These are phyloP conservation scores for Candida succiphila DNA, from an alignment of 805 yeast species.

Conservation along the genomic window DNA sequence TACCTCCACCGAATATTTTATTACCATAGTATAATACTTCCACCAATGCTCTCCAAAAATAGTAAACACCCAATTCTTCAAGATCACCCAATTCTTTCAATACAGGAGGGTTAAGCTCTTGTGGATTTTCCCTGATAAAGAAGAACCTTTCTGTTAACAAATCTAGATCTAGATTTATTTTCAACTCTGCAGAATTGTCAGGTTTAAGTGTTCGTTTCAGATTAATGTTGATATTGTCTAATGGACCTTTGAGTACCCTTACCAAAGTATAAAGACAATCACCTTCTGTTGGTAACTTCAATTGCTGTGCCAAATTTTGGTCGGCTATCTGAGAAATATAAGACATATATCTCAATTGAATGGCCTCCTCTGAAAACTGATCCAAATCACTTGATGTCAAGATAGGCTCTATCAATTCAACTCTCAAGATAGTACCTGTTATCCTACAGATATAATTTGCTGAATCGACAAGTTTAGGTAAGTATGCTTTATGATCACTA, in stretches of 20 bases:
- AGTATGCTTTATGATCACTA: slow-evolving; percentile 4
- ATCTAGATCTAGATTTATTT: slow-evolving; percentile 45
- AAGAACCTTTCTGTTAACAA: slow-evolving; percentile 38
- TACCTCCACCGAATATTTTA: slow-evolving; percentile 9
- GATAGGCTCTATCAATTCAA: slow-evolving; percentile 43
- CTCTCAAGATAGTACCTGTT: slow-evolving; percentile 38
- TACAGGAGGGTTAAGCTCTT: slow-evolving; percentile 23
- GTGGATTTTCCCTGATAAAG: slow-evolving; percentile 27
- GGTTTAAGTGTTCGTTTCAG: slow-evolving; percentile 47
- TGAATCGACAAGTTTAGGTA: slow-evolving; percentile 32
- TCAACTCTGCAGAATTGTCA: slow-evolving; percentile 35
- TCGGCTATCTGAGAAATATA: slow-evolving; percentile 14
- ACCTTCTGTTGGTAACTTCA: slow-evolving; percentile 36
- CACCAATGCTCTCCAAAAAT: slow-evolving; percentile 40
- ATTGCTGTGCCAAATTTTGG: slow-evolving; percentile 17
- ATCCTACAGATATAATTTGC: slow-evolving; percentile 36
- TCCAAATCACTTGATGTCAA: slow-evolving; percentile 36
- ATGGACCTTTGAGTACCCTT: slow-evolving; percentile 60
- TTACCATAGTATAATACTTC: slow-evolving; percentile 41
- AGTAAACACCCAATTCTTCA: slow-evolving; percentile 27
- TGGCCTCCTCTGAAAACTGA: slow-evolving; percentile 37
- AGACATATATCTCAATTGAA: slow-evolving; percentile 39
- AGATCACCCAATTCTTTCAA: slow-evolving; percentile 16
- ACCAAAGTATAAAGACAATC: slow-evolving; percentile 53
- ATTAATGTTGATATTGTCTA: slow-evolving; percentile 31